A percentile compares a stretch with the other conserved stretches of the same genome.
Evolutionary conservation across 257 asterid species (phyloP).

Genomic region (Fraxinus americana): DNA sequence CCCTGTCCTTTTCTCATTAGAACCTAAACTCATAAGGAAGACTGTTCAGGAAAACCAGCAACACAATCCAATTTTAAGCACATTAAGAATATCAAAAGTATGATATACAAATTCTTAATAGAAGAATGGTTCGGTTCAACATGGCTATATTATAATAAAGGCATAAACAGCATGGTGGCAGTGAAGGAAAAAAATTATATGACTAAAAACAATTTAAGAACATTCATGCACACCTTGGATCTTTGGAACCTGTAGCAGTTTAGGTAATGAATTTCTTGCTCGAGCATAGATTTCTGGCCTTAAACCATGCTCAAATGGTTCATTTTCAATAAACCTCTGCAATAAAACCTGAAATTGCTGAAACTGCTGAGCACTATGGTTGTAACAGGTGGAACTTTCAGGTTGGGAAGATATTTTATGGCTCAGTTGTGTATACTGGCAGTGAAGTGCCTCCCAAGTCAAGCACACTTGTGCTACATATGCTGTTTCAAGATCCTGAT

Average conservation of each 20-base stretch:
- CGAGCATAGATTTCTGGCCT: slow-evolving; percentile 87
- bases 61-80: neutral
- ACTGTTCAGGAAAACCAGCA: slow-evolving; percentile 15
- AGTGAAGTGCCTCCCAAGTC: slow-evolving; percentile 98
- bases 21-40: slow-evolving; percentile 47
- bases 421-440: slow-evolving; percentile 81
- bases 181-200: neutral
- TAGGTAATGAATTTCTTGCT: slow-evolving; percentile 67
- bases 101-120: neutral
- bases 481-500: slow-evolving; percentile 78
- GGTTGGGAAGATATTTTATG: slow-evolving; percentile 69
- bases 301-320: slow-evolving; percentile 83
- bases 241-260: slow-evolving; percentile 88
- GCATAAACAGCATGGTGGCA: neutral
- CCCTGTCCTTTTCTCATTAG: slow-evolving; percentile 47
- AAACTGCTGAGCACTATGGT: slow-evolving; percentile 86
- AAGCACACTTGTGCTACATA: slow-evolving; percentile 88
- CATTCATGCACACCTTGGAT: slow-evolving; percentile 59
- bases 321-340: slow-evolving; percentile 89
- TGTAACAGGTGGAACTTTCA: slow-evolving; percentile 60
- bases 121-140: neutral
- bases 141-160: neutral
- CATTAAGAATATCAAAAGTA: no score
- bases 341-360: slow-evolving; percentile 88
- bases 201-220: neutral